phyloP scores from a whole-genome alignment of 257 asterid genomes.

The Phtheirospermum japonicum region DNA sequence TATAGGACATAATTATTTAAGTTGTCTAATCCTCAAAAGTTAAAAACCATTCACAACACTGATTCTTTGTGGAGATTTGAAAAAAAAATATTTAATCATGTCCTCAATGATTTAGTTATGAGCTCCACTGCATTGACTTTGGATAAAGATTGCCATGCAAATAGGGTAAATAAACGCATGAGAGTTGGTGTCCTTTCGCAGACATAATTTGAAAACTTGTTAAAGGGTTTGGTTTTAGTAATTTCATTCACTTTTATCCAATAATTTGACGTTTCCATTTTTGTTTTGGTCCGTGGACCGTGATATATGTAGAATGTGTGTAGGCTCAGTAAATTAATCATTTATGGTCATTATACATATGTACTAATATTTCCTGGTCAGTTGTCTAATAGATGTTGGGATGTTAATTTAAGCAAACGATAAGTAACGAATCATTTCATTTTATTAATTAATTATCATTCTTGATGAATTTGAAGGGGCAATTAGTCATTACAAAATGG shows the following conservation, averaged over 20 bases:
- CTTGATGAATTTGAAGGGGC: no score
- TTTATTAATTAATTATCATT: no score
- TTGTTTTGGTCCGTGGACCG: neutral
- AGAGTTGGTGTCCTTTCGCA: conserved; percentile 21
- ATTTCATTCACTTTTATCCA: neutral
- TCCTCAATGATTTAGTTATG: conserved; percentile 8
- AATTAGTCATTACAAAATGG: no score
- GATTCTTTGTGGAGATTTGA: conserved; percentile 5
- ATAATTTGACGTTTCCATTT: conserved; percentile 12
- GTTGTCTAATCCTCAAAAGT: no score
- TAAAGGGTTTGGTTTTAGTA: conserved; percentile 11
- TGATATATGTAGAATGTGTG: conserved; percentile 1
- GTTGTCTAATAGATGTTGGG: no score
- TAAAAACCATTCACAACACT: no score
- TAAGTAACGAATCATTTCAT: no score
- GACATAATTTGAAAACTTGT: conserved; percentile 18
- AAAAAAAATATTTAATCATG: conserved; percentile 7
- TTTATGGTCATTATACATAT: no score
- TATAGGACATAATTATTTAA: no score
- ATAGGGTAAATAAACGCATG: conserved; percentile 27
- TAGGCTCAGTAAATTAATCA: conserved; percentile 6
- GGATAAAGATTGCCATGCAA: conserved; percentile 19
- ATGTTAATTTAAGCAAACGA: no score
- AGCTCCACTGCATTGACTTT: conserved; percentile 31
- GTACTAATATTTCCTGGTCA: no score